Evolutionary conservation across 441 rosid genomes (phyloP), one percentile per base, ranked within the genome.

Genomic region (Eruca vesicaria): DNA sequence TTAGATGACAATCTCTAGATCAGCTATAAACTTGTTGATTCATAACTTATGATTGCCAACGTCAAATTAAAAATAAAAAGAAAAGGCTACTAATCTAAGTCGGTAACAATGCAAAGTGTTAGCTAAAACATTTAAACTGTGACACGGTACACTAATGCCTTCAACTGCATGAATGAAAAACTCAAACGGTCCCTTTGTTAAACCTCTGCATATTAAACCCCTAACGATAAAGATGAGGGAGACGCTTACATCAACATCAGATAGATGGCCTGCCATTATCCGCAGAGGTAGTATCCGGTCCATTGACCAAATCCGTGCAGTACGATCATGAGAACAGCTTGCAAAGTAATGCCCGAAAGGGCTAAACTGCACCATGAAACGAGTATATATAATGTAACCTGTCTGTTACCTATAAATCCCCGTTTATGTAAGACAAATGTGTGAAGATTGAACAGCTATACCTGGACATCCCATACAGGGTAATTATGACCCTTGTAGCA

Each of bases 401-500:
- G 53, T 32, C 20, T 32, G 23, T 18, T 12, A 61, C 69, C 35
- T 41, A 71, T 58, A 59, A 21, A 55, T 2, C 61, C 31, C 28
- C 50, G 6, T 48, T 28, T 50, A 23, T 43, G 64, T 20, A 60
- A 52, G 45, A 9, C 41, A 55, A 45, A 52, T 15, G 6, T n/a
- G 57, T 58, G 2, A 15, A 64, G 33, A 2, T 12, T 53, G 36
- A 64, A 73, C 53, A 67, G 71, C 50, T 56, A 69, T 82, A 94
- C 99, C 97, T 96, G 94, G 73, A 85, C 99, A 82, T 94, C 99
- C 98, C 98, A 94, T 12, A 96, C 98, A 70, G 98, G 98, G 80
- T 92, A 96, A 79, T 96, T 96, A 72, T 96, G 99, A 78, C 99
- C 98, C 86, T 92, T 94, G 90, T 94, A 96, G 84, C 98, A 90